Percentiles rank a stretch among this genome's conserved stretches.
Evolutionary conservation across 169 alveolate genomes (phyloP).

Genomic region (Babesia gibsoni): DNA sequence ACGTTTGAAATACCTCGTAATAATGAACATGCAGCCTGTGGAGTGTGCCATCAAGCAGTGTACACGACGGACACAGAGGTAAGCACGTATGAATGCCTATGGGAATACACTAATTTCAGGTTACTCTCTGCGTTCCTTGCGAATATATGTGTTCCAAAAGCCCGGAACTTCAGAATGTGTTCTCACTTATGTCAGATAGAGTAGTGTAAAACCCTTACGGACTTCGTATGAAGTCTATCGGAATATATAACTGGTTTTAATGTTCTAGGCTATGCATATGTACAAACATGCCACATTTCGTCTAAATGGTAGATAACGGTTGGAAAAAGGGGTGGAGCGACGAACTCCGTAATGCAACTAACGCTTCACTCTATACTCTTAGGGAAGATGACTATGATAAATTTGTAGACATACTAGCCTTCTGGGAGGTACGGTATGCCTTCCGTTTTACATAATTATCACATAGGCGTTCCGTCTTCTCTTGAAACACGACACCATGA

Average conservation of each 20-base stretch:
- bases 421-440: slow-evolving; percentile 16
- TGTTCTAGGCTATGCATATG: too few relatives aligned
- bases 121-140: background rate
- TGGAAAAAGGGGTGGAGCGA: slow-evolving; percentile 44
- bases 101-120: slow-evolving; percentile 8
- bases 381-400: slow-evolving; percentile 21
- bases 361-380: slow-evolving; percentile 14
- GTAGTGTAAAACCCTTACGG: too few relatives aligned
- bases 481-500: slow-evolving; percentile 9
- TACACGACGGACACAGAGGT: slow-evolving; percentile 39
- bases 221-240: too few relatives aligned
- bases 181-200: slow-evolving; percentile 20
- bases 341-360: slow-evolving; percentile 29
- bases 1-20: background rate
- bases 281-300: too few relatives aligned
- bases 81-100: background rate
- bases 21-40: slow-evolving; percentile 23
- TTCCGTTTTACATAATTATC: background rate
- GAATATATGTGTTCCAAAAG: slow-evolving; percentile 4
- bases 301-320: background rate
- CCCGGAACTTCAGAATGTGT: background rate
- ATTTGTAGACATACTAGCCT: slow-evolving; percentile 25
- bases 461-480: slow-evolving; percentile 19
- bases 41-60: slow-evolving; percentile 35
- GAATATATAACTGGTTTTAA: too few relatives aligned